Conservation (phyloP, 441 rosid genomes). For the Erysimum cheiri region DNA sequence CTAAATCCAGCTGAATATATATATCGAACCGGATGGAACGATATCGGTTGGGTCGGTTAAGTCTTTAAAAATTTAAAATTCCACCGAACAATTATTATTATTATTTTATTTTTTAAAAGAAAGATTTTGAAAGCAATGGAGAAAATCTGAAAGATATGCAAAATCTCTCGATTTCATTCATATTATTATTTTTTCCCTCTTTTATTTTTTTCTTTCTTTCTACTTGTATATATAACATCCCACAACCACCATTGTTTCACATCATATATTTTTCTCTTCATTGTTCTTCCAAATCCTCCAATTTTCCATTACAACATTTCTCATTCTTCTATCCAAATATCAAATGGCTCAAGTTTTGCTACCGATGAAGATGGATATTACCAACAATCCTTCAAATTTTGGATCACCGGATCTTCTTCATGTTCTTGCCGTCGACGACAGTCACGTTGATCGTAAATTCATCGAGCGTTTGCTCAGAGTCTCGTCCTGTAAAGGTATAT, state of each 20-base stretch:
- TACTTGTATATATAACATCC: slow-evolving; percentile 8
- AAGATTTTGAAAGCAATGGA: slow-evolving; percentile 27
- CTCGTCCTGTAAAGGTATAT: slow-evolving; percentile 83
- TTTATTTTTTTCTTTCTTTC: slow-evolving; percentile 12
- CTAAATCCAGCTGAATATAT: not conserved
- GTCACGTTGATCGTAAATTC: slow-evolving; percentile 80
- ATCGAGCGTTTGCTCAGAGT: slow-evolving; percentile 78
- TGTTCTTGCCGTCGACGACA: slow-evolving; percentile 87
- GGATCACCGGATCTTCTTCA: slow-evolving; percentile 52
- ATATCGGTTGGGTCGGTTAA: not conserved
- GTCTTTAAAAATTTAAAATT: not conserved
- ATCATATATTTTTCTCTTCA: not conserved
- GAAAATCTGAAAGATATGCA: slow-evolving; percentile 41
- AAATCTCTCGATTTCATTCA: slow-evolving; percentile 45
- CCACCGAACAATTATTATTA: slow-evolving; percentile 18
- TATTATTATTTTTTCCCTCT: slow-evolving; percentile 23
- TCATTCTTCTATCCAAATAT: slow-evolving; percentile 24
- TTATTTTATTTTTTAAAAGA: not conserved
- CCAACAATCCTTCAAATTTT: slow-evolving; percentile 34
- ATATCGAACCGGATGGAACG: not conserved
- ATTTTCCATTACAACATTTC: not conserved
- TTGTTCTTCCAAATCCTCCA: not conserved
- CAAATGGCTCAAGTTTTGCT: slow-evolving; percentile 41
- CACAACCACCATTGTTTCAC: slow-evolving; percentile 21
- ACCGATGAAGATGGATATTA: slow-evolving; percentile 37